Evolutionary conservation across 2,329 filamentous ascomycete genomes (phyloP), one percentile per base, ranked within the genome.

Genomic region (Fusarium buharicum): DNA sequence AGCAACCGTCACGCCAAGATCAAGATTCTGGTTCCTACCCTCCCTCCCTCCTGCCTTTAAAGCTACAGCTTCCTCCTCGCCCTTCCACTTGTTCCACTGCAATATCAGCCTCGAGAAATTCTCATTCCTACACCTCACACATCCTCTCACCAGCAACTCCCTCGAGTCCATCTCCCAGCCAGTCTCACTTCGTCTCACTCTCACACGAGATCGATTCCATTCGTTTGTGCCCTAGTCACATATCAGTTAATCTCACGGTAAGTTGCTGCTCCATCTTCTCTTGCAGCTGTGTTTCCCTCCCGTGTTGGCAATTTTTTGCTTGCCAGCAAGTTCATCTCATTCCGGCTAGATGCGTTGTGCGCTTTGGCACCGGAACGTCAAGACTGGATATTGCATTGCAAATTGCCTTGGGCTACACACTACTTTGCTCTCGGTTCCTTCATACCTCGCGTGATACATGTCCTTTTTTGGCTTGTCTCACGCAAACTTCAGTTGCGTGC

Each of bases 401-500:
- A 56, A 55, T 48, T 48, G 41, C 52, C 39, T 53, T 46, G 52
- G 50, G 58, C 18, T 53, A 50, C 37, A 54, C 62, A 55, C 41
- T 37, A 51, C 50, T 40, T 41, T 44, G 43, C 34, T 58, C 59
- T 70, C 54, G 61, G 55, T 62, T 60, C 48, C 59, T 58, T 53
- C 56, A 56, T 59, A 44, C 44, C 28, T 41, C 30, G 31, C 49
- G 70, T 72, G 64, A 55, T 53, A 70, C 70, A 66, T 13, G 55
- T 54, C 40, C 57, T 59, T 60, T 60, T 51, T 70, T 60, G 48
- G 28, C 44, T 57, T 75, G 70, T 76, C 66, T 72, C 66, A 71
- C 67, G 59, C 68, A 72, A 73, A 64, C 65, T 71, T 66, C 70
- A 68, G 47, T 34, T 38, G 48, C 40, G 51, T 57, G 40, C 46